phyloP scores from a whole-genome alignment of 2,329 filamentous ascomycete species.

The Dryadomyces quercivorus region DNA sequence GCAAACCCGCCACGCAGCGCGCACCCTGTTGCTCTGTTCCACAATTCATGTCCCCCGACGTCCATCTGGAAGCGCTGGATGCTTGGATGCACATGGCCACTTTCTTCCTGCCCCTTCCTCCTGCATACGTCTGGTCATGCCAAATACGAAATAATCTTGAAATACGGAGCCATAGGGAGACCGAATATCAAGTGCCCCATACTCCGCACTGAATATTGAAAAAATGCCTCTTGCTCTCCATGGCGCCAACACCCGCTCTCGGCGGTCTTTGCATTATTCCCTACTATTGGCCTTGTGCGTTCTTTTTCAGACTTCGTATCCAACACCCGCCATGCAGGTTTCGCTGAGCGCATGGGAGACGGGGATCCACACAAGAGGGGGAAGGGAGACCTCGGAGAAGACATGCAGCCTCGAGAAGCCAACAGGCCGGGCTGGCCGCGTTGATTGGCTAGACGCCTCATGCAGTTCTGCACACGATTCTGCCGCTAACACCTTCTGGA shows the following conservation, averaged over 20 bases:
- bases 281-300: not conserved
- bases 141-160: no score
- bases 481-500: not conserved
- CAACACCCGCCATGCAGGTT: not conserved
- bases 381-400: not conserved
- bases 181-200: no score
- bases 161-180: no score
- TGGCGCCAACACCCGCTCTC: not conserved
- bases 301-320: not conserved
- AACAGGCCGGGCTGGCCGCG: no score
- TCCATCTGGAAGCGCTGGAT: no score
- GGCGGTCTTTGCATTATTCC: not conserved
- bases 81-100: no score
- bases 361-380: not conserved
- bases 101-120: no score
- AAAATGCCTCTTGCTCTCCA: not conserved
- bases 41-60: no score
- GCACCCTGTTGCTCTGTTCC: no score
- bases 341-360: not conserved
- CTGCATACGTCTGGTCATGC: no score
- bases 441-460: not conserved
- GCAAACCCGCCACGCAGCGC: no score
- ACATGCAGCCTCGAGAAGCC: not conserved
- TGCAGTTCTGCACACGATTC: not conserved
- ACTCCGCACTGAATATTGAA: not conserved